A percentile compares a stretch with the other conserved stretches of the same genome.
Evolutionary conservation across 202 grass and related monocot species (phyloP).

Genomic region (Elaeis oleifera): DNA sequence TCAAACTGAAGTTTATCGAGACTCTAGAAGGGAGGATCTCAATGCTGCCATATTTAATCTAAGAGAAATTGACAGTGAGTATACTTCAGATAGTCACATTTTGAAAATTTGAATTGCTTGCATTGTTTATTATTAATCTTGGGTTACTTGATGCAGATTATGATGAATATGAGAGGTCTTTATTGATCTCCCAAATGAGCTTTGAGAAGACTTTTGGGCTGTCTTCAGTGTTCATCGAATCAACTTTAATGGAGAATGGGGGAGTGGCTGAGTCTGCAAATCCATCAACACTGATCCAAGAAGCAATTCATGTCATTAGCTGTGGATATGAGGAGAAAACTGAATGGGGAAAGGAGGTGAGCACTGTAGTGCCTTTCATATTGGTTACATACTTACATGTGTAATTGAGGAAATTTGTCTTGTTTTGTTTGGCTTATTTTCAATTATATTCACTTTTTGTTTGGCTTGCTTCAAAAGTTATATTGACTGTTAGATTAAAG

Average conservation of each 20-base stretch:
- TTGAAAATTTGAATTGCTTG: constrained; percentile 9
- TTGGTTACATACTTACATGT: too few species aligned
- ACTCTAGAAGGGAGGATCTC: constrained; percentile 75
- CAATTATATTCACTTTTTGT: too few species aligned
- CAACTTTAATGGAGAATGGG: constrained; percentile 95
- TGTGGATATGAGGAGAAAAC: constrained; percentile 99
- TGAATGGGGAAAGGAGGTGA: constrained; percentile 99
- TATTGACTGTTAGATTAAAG: too few species aligned
- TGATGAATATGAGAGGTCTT: constrained; percentile 88
- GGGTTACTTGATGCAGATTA: constrained; percentile 55
- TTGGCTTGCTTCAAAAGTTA: too few species aligned
- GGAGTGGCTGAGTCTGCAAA: constrained; percentile 75
- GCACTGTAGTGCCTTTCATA: neutral
- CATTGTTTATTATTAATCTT: neutral
- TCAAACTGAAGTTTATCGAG: constrained; percentile 73
- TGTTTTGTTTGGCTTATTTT: too few species aligned
- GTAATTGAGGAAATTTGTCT: too few species aligned
- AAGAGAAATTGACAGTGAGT: constrained; percentile 93
- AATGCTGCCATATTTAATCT: constrained; percentile 96
- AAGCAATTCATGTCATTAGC: constrained; percentile 95
- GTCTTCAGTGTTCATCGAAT: constrained; percentile 94
- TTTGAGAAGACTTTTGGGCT: constrained; percentile 90
- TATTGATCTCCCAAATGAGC: constrained; percentile 95
- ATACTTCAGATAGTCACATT: neutral
- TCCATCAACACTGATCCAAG: constrained; percentile 83